Percentiles rank a stretch among this genome's conserved stretches.
These are phyloP conservation scores for Agastache rugosa DNA, from an alignment of 257 asterid species.

Conservation along the genomic window DNA sequence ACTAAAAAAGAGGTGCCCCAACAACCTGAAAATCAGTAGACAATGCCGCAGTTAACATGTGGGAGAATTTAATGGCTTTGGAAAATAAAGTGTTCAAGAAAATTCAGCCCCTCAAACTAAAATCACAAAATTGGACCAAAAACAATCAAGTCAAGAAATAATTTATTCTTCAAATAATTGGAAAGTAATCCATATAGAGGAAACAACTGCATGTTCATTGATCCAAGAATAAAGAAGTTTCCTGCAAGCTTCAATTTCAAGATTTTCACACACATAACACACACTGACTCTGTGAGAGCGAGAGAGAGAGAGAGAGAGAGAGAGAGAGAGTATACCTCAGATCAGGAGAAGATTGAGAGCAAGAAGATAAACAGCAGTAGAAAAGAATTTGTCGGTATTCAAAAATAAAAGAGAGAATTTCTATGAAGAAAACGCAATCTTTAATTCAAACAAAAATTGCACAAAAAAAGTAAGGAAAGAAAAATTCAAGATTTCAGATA, in stretches of 20 bases:
- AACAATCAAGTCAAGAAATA: conserved; percentile 36
- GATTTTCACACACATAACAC: conserved; percentile 26
- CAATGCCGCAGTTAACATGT: conserved; percentile 32
- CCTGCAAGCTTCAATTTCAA: conserved; percentile 32
- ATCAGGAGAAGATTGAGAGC: conserved; percentile 40
- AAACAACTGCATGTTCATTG: neutral
- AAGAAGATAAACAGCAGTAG: conserved; percentile 11
- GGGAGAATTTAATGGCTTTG: conserved; percentile 35
- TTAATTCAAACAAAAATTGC: conserved; percentile 34
- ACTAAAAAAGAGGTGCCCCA: conserved; percentile 33
- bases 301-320: conserved; percentile 22
- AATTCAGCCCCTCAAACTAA: conserved; percentile 21
- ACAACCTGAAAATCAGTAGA: conserved; percentile 34
- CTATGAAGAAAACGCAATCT: conserved; percentile 21
- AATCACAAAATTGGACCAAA: conserved; percentile 6
- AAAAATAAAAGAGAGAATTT: conserved; percentile 27
- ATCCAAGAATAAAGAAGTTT: conserved; percentile 31
- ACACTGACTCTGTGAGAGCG: neutral
- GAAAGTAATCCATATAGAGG: neutral
- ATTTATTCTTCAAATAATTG: neutral
- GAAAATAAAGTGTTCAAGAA: conserved; percentile 12
- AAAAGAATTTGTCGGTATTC: conserved; percentile 12
- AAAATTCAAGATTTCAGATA: conserved; percentile 21
- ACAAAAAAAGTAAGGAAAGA: neutral
- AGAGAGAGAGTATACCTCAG: conserved; percentile 38